Conservation (phyloP, 2,329 filamentous ascomycete genomes). For the Scolecobasidium constrictum region DNA sequence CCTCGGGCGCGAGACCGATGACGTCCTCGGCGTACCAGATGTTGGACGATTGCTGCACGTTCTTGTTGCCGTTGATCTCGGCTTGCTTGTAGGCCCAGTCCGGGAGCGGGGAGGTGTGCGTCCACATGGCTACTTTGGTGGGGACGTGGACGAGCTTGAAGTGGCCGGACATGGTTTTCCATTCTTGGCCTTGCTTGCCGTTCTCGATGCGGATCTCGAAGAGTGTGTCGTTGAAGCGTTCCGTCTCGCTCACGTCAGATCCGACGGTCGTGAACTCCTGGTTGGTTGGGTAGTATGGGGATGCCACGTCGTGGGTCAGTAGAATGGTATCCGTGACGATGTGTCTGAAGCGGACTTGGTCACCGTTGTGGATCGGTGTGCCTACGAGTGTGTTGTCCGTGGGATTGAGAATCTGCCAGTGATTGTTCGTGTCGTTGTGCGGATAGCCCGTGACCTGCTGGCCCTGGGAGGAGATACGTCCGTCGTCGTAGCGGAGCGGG, state of each 20-base stretch:
- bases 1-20: conserved; percentile 61
- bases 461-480: conserved; percentile 88
- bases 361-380: conserved; percentile 67
- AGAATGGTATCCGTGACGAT: conserved; percentile 76
- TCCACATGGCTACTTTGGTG: conserved; percentile 99
- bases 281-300: conserved; percentile 92
- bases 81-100: conserved; percentile 97
- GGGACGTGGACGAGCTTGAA: conserved; percentile 95
- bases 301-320: conserved; percentile 92
- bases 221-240: conserved; percentile 75
- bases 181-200: conserved; percentile 68
- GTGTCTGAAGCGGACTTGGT: conserved; percentile 78
- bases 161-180: conserved; percentile 82
- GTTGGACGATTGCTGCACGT: conserved; percentile 78
- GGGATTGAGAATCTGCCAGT: conserved; percentile 84
- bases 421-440: conserved; percentile 97
- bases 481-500: conserved; percentile 92
- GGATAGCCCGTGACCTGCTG: conserved; percentile 98
- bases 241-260: conserved; percentile 58
- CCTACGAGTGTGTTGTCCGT: conserved; percentile 32
- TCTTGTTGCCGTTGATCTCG: conserved; percentile 99
- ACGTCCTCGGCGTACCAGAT: conserved; percentile 92
- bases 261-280: conserved; percentile 90
- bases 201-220: conserved; percentile 89
- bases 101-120: conserved; percentile 84